Conservation (phyloP, 352 stramenopile species). For the Pythium oligandrum region DNA sequence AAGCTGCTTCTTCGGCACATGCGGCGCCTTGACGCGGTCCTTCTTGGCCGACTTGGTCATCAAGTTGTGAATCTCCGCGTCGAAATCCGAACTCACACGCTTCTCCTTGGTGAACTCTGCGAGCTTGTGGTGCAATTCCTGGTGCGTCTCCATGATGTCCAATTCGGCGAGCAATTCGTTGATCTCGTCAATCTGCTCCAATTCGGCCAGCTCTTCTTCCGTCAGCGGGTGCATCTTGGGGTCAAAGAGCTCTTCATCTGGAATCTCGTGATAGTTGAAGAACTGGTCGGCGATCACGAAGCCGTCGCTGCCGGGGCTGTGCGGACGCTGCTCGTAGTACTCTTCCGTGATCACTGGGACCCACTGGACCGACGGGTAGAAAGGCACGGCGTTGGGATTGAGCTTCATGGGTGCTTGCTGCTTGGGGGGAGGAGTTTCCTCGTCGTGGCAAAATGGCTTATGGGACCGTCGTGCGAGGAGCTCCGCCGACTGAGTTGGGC, state of each 20-base stretch:
- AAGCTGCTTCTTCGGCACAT: constrained; percentile 32
- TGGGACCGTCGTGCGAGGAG: constrained; percentile 7
- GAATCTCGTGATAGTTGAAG: constrained; percentile 44
- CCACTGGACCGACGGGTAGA: constrained; percentile 57
- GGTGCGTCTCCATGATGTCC: constrained; percentile 72
- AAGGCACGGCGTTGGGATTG: constrained; percentile 47
- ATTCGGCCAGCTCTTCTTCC: constrained; percentile 47
- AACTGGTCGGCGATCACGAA: constrained; percentile 64
- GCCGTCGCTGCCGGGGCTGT: constrained; percentile 48
- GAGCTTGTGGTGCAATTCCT: constrained; percentile 61
- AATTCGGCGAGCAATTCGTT: constrained; percentile 76
- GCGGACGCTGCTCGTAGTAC: constrained; percentile 57
- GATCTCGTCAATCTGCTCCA: constrained; percentile 77
- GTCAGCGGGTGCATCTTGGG: constrained; percentile 54
- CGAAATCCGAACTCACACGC: constrained; percentile 45
- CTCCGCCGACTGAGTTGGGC: no score
- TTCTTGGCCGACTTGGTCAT: constrained; percentile 54
- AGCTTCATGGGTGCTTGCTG: constrained; percentile 34
- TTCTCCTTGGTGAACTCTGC: constrained; percentile 52
- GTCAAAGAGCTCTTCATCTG: constrained; percentile 79
- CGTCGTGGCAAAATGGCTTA: constrained; percentile 16
- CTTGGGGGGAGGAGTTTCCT: constrained; percentile 33
- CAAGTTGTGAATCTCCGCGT: constrained; percentile 51
- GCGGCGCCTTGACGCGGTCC: constrained; percentile 28
- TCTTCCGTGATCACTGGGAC: constrained; percentile 54